Base-by-base conservation (phyloP, 2,329 filamentous ascomycete genomes). In the Cryphonectria naterciae region DNA sequence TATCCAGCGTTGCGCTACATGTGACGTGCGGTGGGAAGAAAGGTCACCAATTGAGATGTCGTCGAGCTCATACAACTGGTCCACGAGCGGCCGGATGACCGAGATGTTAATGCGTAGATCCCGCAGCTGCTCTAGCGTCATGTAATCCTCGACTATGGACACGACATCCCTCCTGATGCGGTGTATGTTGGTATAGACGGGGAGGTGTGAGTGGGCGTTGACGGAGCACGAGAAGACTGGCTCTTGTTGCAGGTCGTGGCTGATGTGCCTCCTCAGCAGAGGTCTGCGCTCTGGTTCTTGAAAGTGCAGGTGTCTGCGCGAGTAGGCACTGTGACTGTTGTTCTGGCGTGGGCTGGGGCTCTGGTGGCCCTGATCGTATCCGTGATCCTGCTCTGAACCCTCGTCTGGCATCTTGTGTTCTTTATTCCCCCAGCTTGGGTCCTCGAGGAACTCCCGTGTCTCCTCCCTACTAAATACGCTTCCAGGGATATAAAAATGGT, bases 61-160 rank as follows among this genome's bases (percentile, higher is more conserved):
- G 71, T 93, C 87, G 71, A 91, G 86, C 76, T 93, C 90, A 78
- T 94, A 96, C 11, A 95, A 86, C 78, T 93, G 92, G 78, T 96
- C 92, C n/a, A 96, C 92, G 37, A 96, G 82, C 0, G 93, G 93
- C 70, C 93, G 88, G 28, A 96, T 90, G 61, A 96, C 91, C 1
- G 91, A 87, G 66, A 93, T 87, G 78, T 96, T 96, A 85, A 96
- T 94, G 71, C 93, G 88, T 69, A 94, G 91, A 78, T 94, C 92
- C 76, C 91, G 88, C 73, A 97, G 83, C 83, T 96, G 93, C 75
- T 94, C 92, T 69, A 92, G 83, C 70, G 89, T 93, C 77, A 89
- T 80, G 75, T 87, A 87, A 78, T 87, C 86, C 81, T 90, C 89
- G 65, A 91, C 88, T 41, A 90, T 88, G 70, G 86, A 87, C 73